These are phyloP conservation scores for Suillus subalutaceus DNA, from an alignment of 768 basidiomycete species.

Conservation along the genomic window DNA sequence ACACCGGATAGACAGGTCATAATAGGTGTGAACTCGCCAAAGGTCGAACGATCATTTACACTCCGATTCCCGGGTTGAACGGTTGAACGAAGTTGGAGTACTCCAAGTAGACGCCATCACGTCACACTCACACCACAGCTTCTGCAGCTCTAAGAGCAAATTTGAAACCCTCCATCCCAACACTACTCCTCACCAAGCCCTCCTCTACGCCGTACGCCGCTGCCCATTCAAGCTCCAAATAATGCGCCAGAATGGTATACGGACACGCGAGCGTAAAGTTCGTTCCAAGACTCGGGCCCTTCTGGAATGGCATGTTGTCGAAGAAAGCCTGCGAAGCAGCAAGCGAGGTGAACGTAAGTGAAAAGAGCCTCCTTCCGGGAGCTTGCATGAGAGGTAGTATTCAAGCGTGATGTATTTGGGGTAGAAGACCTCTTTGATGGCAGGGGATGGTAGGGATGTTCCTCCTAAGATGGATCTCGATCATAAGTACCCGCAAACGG, in stretches of 20 bases:
- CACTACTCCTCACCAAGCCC: conserved; percentile 82
- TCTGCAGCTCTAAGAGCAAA: conserved; percentile 70
- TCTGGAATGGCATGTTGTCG: conserved; percentile 79
- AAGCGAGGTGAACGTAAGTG: conserved; percentile 75
- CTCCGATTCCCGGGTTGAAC: conserved; percentile 11
- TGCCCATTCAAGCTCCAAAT: conserved; percentile 89
- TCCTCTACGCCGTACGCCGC: conserved; percentile 84
- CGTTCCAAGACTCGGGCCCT: conserved; percentile 92
- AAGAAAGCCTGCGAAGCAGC: conserved; percentile 80
- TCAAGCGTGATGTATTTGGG: conserved; percentile 78
- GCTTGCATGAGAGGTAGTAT: conserved; percentile 73
- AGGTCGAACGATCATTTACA: neutral
- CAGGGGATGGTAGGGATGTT: conserved; percentile 32
- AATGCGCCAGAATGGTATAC: conserved; percentile 92
- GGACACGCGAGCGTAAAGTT: conserved; percentile 96
- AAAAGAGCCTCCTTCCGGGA: conserved; percentile 72
- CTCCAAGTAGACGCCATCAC: neutral
- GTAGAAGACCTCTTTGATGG: conserved; percentile 85
- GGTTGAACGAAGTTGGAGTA: conserved; percentile 2
- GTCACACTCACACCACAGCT: conserved; percentile 25
- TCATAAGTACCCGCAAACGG: conserved; percentile 77
- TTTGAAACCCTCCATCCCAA: conserved; percentile 81
- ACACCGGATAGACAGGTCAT: neutral
- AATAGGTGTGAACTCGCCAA: neutral
- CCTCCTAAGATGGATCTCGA: conserved; percentile 55